Base-by-base conservation (phyloP, 2,329 filamentous ascomycete genomes). In the Neopestalotiopsis rosae region DNA sequence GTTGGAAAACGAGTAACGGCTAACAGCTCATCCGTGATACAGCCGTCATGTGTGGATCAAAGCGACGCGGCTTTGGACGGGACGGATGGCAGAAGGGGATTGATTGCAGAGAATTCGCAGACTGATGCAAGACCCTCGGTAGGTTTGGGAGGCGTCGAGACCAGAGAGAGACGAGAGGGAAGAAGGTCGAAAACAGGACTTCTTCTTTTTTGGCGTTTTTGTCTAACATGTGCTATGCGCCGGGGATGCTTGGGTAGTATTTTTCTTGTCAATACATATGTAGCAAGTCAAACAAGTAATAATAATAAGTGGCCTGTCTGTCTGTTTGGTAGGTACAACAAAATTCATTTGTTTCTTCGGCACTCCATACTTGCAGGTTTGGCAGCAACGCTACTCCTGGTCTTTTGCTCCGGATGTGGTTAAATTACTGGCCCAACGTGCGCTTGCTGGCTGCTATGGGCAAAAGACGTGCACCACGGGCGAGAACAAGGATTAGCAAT, bases 381-480 rank as follows among this genome's bases (percentile, higher is more conserved):
- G 45, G 42, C 63, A 57, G 30, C 49, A 28, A n/a, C 61, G 30
- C 14, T 63, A 52, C 34, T 38, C 45, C 45, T 38, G 12, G 24
- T 38, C 32, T 40, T 34, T 38, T 40, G 34, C 49, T 32, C 30
- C 28, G 49, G 40, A 52, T 28, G 63, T 66, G 42, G 49, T 57
- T 45, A 58, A 66, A 66, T 66, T 66, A 66, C 63, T 66, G 63
- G 63, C 63, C 45, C 63, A 57, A 57, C 52, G 9, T 56, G 63
- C 38, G 30, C n/a, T 57, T n/a, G 42, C 42, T 52, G 9, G 62
- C 10, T 10, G 49, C 30, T 40, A 4, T 65, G 62, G 20, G 42
- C 32, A 28, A 20, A 66, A 66, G 32, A 38, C 28, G 45, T 66
- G 63, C 63, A 66, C 24, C 20, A 66, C 42, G 40, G n/a, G 13